Evolutionary conservation across 768 basidiomycete genomes (phyloP).

Genomic region (Hygrophoropsis aurantiaca): DNA sequence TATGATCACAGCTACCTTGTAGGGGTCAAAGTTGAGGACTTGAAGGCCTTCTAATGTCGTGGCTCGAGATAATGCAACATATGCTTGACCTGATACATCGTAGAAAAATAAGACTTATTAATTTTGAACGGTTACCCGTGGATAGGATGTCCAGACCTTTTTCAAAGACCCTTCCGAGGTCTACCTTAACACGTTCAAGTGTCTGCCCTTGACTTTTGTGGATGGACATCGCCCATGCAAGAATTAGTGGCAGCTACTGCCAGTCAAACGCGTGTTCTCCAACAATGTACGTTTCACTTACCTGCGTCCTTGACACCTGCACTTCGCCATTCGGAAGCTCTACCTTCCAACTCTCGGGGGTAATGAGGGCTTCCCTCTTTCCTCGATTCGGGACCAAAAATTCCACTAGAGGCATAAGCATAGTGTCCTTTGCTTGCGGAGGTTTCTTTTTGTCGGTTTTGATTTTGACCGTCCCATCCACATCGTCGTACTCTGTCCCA

Average conservation of each 20-base stretch:
- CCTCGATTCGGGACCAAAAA: slow-evolving; percentile 64
- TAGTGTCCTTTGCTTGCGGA: slow-evolving; percentile 25
- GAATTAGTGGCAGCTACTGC: slow-evolving; percentile 75
- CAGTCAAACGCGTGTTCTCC: not conserved
- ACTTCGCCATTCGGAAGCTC: slow-evolving; percentile 87
- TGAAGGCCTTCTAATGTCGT: slow-evolving; percentile 84
- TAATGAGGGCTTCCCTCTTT: slow-evolving; percentile 54
- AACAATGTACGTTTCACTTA: slow-evolving; percentile 39
- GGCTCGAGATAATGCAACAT: slow-evolving; percentile 87
- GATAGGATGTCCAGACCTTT: slow-evolving; percentile 54
- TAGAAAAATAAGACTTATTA: no score
- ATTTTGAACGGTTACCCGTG: not conserved
- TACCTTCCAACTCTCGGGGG: slow-evolving; percentile 80
- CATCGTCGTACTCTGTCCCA: slow-evolving; percentile 41
- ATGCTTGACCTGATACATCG: slow-evolving; percentile 86
- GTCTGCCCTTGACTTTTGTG: slow-evolving; percentile 99
- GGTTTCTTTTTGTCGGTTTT: slow-evolving; percentile 26
- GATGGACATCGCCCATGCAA: slow-evolving; percentile 98
- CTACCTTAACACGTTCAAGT: slow-evolving; percentile 90
- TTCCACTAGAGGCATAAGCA: slow-evolving; percentile 71
- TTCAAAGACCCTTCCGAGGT: slow-evolving; percentile 90
- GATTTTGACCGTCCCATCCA: slow-evolving; percentile 33
- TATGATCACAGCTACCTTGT: slow-evolving; percentile 49
- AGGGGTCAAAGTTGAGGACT: slow-evolving; percentile 74
- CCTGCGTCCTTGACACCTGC: slow-evolving; percentile 79